Evolutionary conservation across 2,329 filamentous ascomycete genomes (phyloP).

Genomic region (Diaporthe capsici): DNA sequence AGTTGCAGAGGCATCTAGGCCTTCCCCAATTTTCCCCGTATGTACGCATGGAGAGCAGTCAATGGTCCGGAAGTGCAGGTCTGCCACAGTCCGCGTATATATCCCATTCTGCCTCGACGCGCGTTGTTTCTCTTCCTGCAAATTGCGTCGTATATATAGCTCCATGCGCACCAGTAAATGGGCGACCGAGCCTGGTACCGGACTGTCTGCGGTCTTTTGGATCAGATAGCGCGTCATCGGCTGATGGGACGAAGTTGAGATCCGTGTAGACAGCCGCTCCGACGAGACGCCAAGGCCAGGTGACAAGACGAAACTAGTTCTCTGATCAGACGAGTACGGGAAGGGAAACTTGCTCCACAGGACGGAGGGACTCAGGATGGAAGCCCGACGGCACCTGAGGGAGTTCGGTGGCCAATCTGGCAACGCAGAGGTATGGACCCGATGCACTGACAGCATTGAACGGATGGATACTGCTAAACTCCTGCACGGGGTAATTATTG

Average conservation of each 20-base stretch:
- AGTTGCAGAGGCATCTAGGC: background rate
- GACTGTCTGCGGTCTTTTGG: conserved; percentile 6
- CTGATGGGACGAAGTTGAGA: conserved; percentile 13
- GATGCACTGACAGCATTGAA: conserved; percentile 11
- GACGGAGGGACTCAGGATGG: background rate
- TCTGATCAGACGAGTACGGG: conserved; percentile 29
- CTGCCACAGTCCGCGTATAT: conserved; percentile 6
- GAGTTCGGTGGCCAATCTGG: background rate
- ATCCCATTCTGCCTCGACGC: background rate
- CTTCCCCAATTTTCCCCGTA: background rate
- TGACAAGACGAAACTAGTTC: conserved; percentile 25
- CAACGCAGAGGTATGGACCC: background rate
- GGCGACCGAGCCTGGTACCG: background rate
- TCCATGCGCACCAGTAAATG: background rate
- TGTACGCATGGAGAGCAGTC: background rate
- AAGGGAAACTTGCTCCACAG: conserved; percentile 4
- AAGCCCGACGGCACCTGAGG: background rate
- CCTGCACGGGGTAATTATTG: conserved; percentile 17
- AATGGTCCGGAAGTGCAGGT: background rate
- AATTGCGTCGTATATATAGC: conserved; percentile 2
- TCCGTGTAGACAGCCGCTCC: background rate
- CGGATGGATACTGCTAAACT: conserved; percentile 18
- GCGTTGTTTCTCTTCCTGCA: background rate
- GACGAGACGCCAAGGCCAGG: conserved; percentile 25
- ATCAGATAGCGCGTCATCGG: conserved; percentile 29